Percentiles rank a stretch among this genome's conserved stretches.
Evolutionary conservation across 2,329 filamentous ascomycete genomes (phyloP).

Genomic region (Fusarium luffae): DNA sequence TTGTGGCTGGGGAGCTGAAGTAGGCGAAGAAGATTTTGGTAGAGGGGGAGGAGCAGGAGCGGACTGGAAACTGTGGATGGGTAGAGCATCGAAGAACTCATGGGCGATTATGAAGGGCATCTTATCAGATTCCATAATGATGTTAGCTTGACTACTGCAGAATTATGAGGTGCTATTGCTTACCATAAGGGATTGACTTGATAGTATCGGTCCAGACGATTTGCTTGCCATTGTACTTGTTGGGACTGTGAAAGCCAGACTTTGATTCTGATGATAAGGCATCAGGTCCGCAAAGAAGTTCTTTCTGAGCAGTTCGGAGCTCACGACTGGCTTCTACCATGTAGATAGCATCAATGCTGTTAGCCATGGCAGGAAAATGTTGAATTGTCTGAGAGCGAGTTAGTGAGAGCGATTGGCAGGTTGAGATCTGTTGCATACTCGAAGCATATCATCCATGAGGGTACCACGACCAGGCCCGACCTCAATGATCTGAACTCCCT

Average conservation of each 20-base stretch:
- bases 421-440: constrained; percentile 64
- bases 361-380: constrained; percentile 81
- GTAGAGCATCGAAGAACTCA: constrained; percentile 98
- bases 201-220: constrained; percentile 93
- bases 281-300: constrained; percentile 80
- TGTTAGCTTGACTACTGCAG: constrained; percentile 11
- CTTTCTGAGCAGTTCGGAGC: constrained; percentile 80
- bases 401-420: not conserved
- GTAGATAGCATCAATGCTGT: constrained; percentile 86
- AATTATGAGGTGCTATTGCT: constrained; percentile 25
- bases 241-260: constrained; percentile 77
- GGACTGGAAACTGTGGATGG: constrained; percentile 94
- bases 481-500: constrained; percentile 89
- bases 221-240: constrained; percentile 79
- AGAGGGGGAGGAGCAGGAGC: constrained; percentile 57
- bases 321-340: constrained; percentile 92
- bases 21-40: constrained; percentile 23
- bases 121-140: constrained; percentile 67
- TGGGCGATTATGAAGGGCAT: constrained; percentile 95
- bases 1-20: constrained; percentile 53
- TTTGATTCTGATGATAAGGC: constrained; percentile 75
- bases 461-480: constrained; percentile 94
- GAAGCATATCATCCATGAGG: constrained; percentile 94
- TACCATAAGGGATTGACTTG: constrained; percentile 79
- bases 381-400: constrained; percentile 73